Evolutionary conservation across 331 rosid genomes (phyloP).

Genomic region (Phaseolus coccineus): DNA sequence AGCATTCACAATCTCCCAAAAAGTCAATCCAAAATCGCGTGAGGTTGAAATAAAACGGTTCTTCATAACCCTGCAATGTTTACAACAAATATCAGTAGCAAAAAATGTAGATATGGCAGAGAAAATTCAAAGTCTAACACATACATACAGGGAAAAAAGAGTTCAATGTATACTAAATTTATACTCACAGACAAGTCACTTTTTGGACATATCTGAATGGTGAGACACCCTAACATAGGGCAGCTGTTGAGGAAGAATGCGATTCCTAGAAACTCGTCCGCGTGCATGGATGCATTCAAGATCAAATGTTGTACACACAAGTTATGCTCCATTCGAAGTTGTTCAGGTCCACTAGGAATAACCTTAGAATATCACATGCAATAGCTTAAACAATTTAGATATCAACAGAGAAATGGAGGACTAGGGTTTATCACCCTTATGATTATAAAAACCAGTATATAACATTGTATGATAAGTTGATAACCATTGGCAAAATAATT

Average conservation of each 20-base stretch:
- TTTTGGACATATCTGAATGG: constrained; percentile 12
- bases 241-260: constrained; percentile 52
- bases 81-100: neutral
- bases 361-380: constrained; percentile 31
- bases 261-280: constrained; percentile 41
- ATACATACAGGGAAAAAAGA: neutral
- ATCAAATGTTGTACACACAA: constrained; percentile 47
- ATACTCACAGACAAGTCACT: constrained; percentile 36
- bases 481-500: neutral
- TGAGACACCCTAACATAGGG: constrained; percentile 45
- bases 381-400: neutral
- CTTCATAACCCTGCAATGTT: constrained; percentile 21
- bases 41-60: neutral
- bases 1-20: neutral
- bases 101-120: neutral
- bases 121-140: neutral
- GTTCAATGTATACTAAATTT: neutral
- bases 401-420: neutral
- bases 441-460: neutral
- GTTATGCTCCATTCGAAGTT: neutral
- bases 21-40: constrained; percentile 9
- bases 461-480: no score
- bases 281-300: constrained; percentile 51
- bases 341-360: constrained; percentile 25
- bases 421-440: no score